These are phyloP conservation scores for Nicotiana noctiflora DNA, from an alignment of 257 asterid genomes.

Conservation along the genomic window DNA sequence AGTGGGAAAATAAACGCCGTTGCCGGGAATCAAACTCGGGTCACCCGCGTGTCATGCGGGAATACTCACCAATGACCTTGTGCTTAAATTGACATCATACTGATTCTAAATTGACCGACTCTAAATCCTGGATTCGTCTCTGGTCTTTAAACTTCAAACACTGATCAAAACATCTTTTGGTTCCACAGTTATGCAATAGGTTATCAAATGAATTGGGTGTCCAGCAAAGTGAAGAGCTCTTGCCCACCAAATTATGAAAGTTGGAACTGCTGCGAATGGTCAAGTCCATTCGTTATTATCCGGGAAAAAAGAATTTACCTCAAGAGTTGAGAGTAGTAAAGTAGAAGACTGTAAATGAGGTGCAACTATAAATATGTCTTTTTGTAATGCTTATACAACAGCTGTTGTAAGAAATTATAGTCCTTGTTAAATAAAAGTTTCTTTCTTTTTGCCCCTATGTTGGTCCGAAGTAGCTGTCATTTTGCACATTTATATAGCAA, in stretches of 20 bases:
- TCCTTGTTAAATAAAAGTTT: neutral
- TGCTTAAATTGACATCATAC: neutral
- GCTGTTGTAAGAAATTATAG: neutral
- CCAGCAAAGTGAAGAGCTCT: conserved; percentile 39
- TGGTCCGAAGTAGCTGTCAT: neutral
- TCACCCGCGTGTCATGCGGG: conserved; percentile 98
- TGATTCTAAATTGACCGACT: neutral
- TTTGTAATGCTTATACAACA: neutral
- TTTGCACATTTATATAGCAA: neutral
- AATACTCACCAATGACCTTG: conserved; percentile 78
- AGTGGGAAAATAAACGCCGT: conserved; percentile 30
- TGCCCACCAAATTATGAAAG: conserved; percentile 11
- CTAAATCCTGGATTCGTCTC: neutral
- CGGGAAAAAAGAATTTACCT: neutral
- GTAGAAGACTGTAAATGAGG: neutral
- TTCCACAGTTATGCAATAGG: conserved; percentile 68
- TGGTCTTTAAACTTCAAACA: neutral
- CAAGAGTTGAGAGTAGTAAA: neutral
- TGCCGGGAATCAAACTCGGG: conserved; percentile 99
- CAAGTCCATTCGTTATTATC: neutral
- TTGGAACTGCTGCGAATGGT: neutral
- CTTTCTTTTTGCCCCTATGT: neutral
- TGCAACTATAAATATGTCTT: neutral
- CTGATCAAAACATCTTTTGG: neutral
- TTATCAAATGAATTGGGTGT: conserved; percentile 77